A percentile compares a stretch with the other conserved stretches of the same genome.
phyloP scores from a whole-genome alignment of 2,329 filamentous ascomycete genomes.

The Fonsecaea multimorphosa region DNA sequence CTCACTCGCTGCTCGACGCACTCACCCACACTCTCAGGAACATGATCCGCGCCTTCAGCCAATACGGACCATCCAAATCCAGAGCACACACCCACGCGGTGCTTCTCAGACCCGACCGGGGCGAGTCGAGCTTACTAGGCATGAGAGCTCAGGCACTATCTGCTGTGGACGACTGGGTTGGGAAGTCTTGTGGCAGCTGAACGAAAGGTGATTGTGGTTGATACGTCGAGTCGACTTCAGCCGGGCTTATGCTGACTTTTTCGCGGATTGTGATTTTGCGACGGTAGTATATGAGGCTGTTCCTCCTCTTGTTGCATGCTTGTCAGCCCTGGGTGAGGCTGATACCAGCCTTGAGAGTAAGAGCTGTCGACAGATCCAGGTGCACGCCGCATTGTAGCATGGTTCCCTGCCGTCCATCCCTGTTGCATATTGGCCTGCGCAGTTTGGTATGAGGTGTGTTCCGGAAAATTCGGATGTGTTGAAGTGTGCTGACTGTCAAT shows the following conservation, averaged over 20 bases:
- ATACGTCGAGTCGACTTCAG: slow-evolving; percentile 6
- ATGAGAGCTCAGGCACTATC: not conserved
- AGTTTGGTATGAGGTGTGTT: slow-evolving; percentile 27
- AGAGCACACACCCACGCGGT: not conserved
- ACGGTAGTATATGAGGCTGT: slow-evolving; percentile 20
- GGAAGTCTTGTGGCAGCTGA: not conserved
- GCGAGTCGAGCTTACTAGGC: not conserved
- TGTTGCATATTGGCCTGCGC: slow-evolving; percentile 22
- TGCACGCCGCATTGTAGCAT: slow-evolving; percentile 13
- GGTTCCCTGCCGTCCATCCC: slow-evolving; percentile 22
- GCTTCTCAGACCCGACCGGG: not conserved
- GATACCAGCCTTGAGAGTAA: slow-evolving; percentile 32
- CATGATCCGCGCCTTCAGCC: not conserved
- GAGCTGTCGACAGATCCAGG: slow-evolving; percentile 8
- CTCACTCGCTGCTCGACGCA: not conserved
- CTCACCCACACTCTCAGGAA: not conserved
- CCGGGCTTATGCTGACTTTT: slow-evolving; percentile 19
- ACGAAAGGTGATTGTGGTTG: not conserved
- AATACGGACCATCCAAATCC: not conserved
- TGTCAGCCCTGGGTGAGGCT: slow-evolving; percentile 14
- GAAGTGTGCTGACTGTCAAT: slow-evolving; percentile 20
- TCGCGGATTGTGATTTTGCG: slow-evolving; percentile 13
- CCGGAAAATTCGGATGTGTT: slow-evolving; percentile 12
- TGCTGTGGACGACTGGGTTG: not conserved
- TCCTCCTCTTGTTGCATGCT: slow-evolving; percentile 23